Percentiles rank a stretch among this genome's conserved stretches.
Evolutionary conservation across 352 stramenopile genomes (phyloP).

Genomic region (Blastocystis sp.): DNA sequence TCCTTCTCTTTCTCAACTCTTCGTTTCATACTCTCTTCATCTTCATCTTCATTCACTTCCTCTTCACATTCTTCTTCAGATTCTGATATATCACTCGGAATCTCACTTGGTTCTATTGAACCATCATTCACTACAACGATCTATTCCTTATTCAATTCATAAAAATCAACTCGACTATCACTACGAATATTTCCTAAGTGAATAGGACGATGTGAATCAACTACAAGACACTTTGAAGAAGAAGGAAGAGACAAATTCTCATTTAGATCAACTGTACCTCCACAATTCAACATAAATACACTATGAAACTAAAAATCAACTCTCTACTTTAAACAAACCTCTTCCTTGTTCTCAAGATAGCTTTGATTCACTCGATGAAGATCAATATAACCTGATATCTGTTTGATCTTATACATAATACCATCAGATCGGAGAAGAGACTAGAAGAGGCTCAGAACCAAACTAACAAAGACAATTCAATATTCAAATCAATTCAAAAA

Average conservation of each 20-base stretch:
- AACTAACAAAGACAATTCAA: neutral
- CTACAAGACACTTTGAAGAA: neutral
- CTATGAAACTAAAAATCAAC: neutral
- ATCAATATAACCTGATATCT: constrained; percentile 57
- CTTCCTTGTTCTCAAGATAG: constrained; percentile 4
- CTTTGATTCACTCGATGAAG: constrained; percentile 33
- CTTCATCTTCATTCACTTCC: neutral
- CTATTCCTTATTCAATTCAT: neutral
- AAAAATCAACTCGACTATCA: neutral
- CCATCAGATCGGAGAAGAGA: constrained; percentile 1
- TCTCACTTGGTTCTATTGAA: neutral
- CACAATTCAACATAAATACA: constrained; percentile 47
- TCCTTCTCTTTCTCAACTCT: neutral
- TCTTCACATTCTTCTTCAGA: neutral
- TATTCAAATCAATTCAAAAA: neutral
- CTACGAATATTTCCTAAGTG: neutral
- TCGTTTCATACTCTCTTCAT: neutral
- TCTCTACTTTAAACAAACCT: neutral
- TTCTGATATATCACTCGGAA: constrained; percentile 21
- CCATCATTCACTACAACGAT: constrained; percentile 33
- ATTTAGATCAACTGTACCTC: constrained; percentile 4
- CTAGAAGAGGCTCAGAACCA: neutral
- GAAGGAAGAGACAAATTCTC: neutral
- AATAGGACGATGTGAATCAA: constrained; percentile 33
- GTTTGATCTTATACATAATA: constrained; percentile 54